These are phyloP conservation scores for Phlegmacium glaucopus DNA, from an alignment of 768 basidiomycete genomes.

Conservation along the genomic window DNA sequence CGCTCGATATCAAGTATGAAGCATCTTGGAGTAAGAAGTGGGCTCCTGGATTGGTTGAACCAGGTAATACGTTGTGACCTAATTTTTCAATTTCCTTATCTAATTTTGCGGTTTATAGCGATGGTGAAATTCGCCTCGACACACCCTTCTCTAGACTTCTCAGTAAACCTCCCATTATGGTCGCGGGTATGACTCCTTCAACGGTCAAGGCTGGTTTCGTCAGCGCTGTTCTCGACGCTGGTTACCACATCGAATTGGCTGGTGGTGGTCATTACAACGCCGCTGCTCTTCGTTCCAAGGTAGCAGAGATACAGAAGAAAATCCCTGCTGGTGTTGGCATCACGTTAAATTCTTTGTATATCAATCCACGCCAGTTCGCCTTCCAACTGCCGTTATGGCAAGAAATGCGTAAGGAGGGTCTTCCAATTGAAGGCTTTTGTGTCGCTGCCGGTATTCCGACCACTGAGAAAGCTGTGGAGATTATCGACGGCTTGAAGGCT, in stretches of 20 bases:
- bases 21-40: slow-evolving; percentile 92
- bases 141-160: slow-evolving; percentile 95
- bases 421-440: slow-evolving; percentile 98
- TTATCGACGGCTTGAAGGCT: slow-evolving; percentile 76
- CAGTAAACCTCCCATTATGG: slow-evolving; percentile 98
- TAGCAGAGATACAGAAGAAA: slow-evolving; percentile 85
- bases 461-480: slow-evolving; percentile 96
- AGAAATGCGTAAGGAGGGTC: slow-evolving; percentile 92
- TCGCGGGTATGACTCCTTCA: slow-evolving; percentile 98
- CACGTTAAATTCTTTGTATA: slow-evolving; percentile 94
- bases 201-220: slow-evolving; percentile 97
- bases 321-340: slow-evolving; percentile 89
- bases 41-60: slow-evolving; percentile 82
- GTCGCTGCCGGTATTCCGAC: slow-evolving; percentile 97
- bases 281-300: slow-evolving; percentile 82
- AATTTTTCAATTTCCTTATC: not conserved
- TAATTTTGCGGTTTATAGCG: slow-evolving; percentile 43
- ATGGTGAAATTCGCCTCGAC: slow-evolving; percentile 90
- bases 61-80: slow-evolving; percentile 55
- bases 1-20: slow-evolving; percentile 65
- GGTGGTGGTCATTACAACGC: slow-evolving; percentile 98
- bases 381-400: slow-evolving; percentile 99
- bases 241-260: slow-evolving; percentile 95
- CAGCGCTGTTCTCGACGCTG: slow-evolving; percentile 86
- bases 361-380: slow-evolving; percentile 94